Evolutionary conservation across 2,329 filamentous ascomycete genomes (phyloP), one percentile per base, ranked within the genome.

Genomic region (Cryphonectria nitschkei): DNA sequence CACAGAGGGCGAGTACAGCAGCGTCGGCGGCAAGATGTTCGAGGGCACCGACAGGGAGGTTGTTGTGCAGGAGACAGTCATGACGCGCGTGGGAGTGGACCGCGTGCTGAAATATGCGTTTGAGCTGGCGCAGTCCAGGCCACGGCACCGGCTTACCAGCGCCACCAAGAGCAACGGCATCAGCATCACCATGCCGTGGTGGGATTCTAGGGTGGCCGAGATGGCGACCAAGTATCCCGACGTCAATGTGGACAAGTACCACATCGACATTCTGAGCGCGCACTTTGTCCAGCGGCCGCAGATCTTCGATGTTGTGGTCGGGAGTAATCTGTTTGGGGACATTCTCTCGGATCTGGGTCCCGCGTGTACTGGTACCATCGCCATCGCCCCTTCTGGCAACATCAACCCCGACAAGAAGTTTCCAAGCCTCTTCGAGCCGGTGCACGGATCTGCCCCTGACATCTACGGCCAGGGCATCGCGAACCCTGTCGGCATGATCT

Each of bases 101-200:
- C 79, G 89, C 9, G 82, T 90, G 39, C 85, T 90, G 73, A 82
- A 85, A 1, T 90, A 90, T 72, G 89, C 88, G 0, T 91, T 89
- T 73, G 86, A 90, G 73, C 86, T 84, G 2, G 88, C 89, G 0
- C 84, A 82, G 74, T 84, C 82, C 71, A 80, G 88, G 62, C 85
- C 86, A 0, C 82, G 84, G 67, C 88, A 87, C 79, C 80, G 84
- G 41, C 78, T 90, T 46, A 90, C 88, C 0, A 85, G 89, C n/a
- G 88, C 90, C n/a, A 90, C 88, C 0, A 90, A 90, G 79, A 88
- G 85, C 68, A 90, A 90, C 76, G 88, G 88, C 0, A 88, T 89
- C 77, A 82, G 87, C 5, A 89, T 89, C 72, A 88, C 88, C 0
- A 89, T 90, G 88, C 88, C 90, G 0, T 85, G 89, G 76, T 90